Evolutionary conservation across 2,329 filamentous ascomycete species (phyloP).

Genomic region (Fusarium stilboides): DNA sequence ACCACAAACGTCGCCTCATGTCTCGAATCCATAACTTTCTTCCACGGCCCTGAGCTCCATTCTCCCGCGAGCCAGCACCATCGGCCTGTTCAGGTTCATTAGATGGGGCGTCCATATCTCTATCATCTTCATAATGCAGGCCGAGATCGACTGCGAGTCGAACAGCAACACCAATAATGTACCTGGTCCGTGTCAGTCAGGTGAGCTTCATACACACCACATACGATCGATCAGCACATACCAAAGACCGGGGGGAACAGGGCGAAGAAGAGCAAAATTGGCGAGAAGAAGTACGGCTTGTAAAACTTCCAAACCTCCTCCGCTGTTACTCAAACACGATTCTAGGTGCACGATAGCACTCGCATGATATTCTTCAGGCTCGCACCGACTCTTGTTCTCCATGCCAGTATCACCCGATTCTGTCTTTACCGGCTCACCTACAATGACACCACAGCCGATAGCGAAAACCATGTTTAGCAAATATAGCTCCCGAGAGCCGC

Average conservation of each 20-base stretch:
- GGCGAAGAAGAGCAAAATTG: constrained; percentile 90
- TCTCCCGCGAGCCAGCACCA: constrained; percentile 52
- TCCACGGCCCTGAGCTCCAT: constrained; percentile 67
- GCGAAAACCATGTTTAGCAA: constrained; percentile 97
- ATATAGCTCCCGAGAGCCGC: constrained; percentile 88
- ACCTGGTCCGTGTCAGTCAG: constrained; percentile 62
- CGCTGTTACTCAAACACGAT: constrained; percentile 85
- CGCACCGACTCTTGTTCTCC: constrained; percentile 64
- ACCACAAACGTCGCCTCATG: constrained; percentile 89
- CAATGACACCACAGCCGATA: constrained; percentile 93
- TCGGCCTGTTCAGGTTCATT: constrained; percentile 55
- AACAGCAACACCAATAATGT: constrained; percentile 94
- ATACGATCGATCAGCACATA: constrained; percentile 51
- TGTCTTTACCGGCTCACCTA: constrained; percentile 73
- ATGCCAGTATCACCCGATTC: constrained; percentile 55
- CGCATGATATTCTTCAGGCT: constrained; percentile 96
- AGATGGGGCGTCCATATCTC: constrained; percentile 67
- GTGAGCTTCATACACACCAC: constrained; percentile 14
- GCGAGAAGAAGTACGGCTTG: constrained; percentile 94
- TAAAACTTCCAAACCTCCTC: constrained; percentile 91
- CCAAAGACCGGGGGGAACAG: constrained; percentile 94
- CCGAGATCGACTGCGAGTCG: constrained; percentile 92
- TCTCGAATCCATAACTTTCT: constrained; percentile 89
- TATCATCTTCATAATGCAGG: constrained; percentile 91
- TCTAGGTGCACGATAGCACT: constrained; percentile 94